Base-by-base conservation (phyloP, 2,329 filamentous ascomycete species). In the Xylaria sp. region DNA sequence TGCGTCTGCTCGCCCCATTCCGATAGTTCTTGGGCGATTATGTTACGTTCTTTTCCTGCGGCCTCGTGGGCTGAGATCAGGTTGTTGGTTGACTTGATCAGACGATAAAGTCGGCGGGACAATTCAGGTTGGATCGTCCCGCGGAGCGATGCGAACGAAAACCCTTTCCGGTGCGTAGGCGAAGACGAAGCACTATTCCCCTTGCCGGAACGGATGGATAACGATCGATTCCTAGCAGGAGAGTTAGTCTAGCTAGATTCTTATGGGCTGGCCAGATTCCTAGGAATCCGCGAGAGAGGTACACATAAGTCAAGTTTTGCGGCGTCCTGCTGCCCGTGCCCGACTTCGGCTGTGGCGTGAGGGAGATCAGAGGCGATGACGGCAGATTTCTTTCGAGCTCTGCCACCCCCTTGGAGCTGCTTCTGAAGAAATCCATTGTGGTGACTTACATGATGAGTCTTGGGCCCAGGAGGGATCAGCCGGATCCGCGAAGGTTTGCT, bases 31-130 rank as follows among this genome's bases (percentile, higher is more conserved):
- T 90, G 90, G 18, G 94, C 96, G 77, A 98, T 94, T 59, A 90
- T 89, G 69, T 93, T 83, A 66, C 94, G 92, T 84, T 98, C 95
- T 69, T 91, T 92, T 58, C 91, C 93, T 7, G 95, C 96, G 7
- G 89, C 84, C 83, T 97, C 94, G 83, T 98, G 92, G 58, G 93
- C 92, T 59, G 88, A 86, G 76, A 98, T 94, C 44, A 94, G 90
- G 78, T 92, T 90, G 85, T 98, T 98, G 82, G 97, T 92, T 59
- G 92, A 93, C 84, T 99, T 99, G 86, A 98, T 97, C 70, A 99
- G 88, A 76, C 91, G 92, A 86, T 91, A 97, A 61, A 99, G 90
- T 79, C 91, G 93, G 81, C 93, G 94, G 76, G 93, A 94, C 34
- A 98, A 88, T 81, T 98, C 94, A 4, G 94, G 93, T 79, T 97